These are phyloP conservation scores for Leishmania aethiopica DNA, from an alignment of 208 protist genomes.

Conservation along the genomic window DNA sequence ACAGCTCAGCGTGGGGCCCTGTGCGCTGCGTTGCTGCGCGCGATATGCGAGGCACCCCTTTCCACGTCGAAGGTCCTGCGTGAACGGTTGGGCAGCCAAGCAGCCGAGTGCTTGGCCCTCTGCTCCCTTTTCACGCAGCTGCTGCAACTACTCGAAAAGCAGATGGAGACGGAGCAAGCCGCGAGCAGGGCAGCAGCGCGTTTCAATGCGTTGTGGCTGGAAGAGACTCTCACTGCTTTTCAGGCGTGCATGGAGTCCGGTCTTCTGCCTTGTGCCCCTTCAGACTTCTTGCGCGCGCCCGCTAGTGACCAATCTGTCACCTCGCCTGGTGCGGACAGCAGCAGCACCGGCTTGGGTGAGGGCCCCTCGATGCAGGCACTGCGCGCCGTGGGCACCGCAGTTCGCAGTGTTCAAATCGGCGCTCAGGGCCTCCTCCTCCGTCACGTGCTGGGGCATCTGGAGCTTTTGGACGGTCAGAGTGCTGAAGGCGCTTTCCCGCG, in stretches of 20 bases:
- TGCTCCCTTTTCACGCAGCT: conserved; percentile 12
- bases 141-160: conserved; percentile 1
- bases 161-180: not conserved
- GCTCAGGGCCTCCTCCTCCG: conserved; percentile 12
- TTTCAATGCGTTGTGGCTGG: conserved; percentile 6
- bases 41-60: conserved; percentile 15
- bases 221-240: conserved; percentile 18
- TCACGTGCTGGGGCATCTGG: not conserved
- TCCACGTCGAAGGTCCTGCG: conserved; percentile 10
- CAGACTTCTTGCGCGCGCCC: conserved; percentile 6
- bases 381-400: conserved; percentile 1
- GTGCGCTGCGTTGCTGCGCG: conserved; percentile 20
- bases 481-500: not conserved
- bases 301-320: not conserved
- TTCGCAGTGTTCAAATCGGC: conserved; percentile 1
- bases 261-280: conserved; percentile 6
- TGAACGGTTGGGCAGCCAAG: conserved; percentile 21
- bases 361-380: conserved; percentile 18
- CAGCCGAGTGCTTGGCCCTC: conserved; percentile 7
- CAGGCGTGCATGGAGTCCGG: conserved; percentile 12
- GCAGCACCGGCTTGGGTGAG: not conserved
- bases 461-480: not conserved
- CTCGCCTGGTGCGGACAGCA: not conserved
- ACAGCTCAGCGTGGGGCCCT: not conserved
- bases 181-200: not conserved